Base-by-base conservation (phyloP, 2,329 filamentous ascomycete species). In the Microdochium paspali region DNA sequence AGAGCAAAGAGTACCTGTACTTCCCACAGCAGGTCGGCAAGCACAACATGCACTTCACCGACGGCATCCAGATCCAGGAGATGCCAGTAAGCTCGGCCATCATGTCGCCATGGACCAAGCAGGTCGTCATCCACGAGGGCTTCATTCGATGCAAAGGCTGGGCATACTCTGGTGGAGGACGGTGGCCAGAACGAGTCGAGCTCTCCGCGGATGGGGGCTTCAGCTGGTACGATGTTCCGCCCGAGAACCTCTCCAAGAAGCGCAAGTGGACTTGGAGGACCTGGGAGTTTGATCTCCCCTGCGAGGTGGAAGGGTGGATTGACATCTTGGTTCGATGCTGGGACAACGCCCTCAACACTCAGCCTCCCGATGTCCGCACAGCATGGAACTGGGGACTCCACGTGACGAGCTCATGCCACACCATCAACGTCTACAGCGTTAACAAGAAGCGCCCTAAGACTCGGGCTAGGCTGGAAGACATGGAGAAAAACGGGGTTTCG, bases 71-170 rank as follows among this genome's bases (percentile, higher is more conserved):
- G 51, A 86, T 84, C 55, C 83, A 87, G 56, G 82, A 85, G 30
- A 87, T 86, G 82, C 83, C 83, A 0, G 82, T 86, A 3, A 77
- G 73, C 44, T 77, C 72, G 15, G 82, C 82, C 20, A 84, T 85
- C 54, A 85, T 85, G 77, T 68, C 74, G 0, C 82, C 82, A 0
- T 67, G 70, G 64, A 72, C 74, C 20, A 80, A 80, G 54, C 72
- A 82, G n/a, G 72, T 76, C 1, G 70, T 84, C 25, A 63, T 84
- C 0, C 80, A 85, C 53, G 69, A 75, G 15, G 80, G 81, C 9
- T 70, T 66, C 44, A 82, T 85, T 46, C 66, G 66, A 5, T 66
- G 77, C 51, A 73, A 71, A 44, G 77, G 77, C 12, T 81, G 77
- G 77, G 77, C 76, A 0, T 80, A 80, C 49, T 76, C 71, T 1